Percentiles rank a stretch among this genome's conserved stretches.
phyloP scores from a whole-genome alignment of 2,329 filamentous ascomycete genomes.

The Aspergillus sp. region DNA sequence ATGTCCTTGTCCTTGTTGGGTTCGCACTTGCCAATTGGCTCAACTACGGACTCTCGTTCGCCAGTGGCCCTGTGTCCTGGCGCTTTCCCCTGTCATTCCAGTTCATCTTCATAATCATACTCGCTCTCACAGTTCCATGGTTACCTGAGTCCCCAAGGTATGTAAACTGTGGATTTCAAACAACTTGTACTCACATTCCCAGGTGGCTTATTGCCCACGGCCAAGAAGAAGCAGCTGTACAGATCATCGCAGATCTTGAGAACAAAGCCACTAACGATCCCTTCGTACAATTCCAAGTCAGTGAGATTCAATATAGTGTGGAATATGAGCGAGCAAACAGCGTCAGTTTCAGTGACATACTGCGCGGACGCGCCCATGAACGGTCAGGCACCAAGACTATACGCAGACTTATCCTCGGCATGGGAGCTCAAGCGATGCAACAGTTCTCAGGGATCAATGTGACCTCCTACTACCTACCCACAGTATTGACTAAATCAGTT shows the following conservation, averaged over 20 bases:
- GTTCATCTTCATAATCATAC: conserved; percentile 11
- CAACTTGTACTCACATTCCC: background rate
- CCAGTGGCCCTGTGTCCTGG: conserved; percentile 9
- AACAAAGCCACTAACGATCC: conserved; percentile 38
- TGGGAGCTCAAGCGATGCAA: conserved; percentile 44
- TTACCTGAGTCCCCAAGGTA: conserved; percentile 17
- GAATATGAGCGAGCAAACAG: conserved; percentile 53
- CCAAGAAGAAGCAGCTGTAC: conserved; percentile 39
- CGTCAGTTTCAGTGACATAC: conserved; percentile 52
- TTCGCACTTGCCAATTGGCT: conserved; percentile 13
- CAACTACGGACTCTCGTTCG: conserved; percentile 12
- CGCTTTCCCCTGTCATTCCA: conserved; percentile 17
- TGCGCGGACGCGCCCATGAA: conserved; percentile 41
- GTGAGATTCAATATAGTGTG: conserved; percentile 51
- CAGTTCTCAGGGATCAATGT: conserved; percentile 43
- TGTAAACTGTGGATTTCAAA: no score
- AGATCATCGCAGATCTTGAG: conserved; percentile 44
- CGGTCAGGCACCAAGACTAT: conserved; percentile 27
- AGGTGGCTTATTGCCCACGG: conserved; percentile 25
- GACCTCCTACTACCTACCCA: conserved; percentile 42
- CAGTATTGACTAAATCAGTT: conserved; percentile 48
- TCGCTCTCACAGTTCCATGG: conserved; percentile 5
- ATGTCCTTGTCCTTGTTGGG: conserved; percentile 9
- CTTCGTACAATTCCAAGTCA: conserved; percentile 44
- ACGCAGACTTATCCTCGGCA: conserved; percentile 48